phyloP scores from a whole-genome alignment of 768 basidiomycete genomes.

The Serendipita indica region DNA sequence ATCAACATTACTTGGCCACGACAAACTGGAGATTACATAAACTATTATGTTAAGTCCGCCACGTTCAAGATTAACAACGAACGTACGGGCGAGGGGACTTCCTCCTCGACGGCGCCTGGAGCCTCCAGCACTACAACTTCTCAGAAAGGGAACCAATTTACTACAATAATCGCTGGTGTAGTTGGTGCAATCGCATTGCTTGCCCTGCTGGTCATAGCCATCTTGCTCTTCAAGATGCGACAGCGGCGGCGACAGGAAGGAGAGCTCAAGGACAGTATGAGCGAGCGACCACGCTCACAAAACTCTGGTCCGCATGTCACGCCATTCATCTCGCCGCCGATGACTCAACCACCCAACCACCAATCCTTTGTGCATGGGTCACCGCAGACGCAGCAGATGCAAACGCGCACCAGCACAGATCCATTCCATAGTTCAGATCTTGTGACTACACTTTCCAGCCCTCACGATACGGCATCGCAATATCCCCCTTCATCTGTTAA shows the following conservation, averaged over 20 bases:
- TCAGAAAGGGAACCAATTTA: not conserved
- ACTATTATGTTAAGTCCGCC: not conserved
- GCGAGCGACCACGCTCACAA: too few relatives aligned
- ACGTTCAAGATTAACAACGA: not conserved
- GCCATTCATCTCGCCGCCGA: too few relatives aligned
- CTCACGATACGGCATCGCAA: too few relatives aligned
- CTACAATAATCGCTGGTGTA: not conserved
- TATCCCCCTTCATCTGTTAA: too few relatives aligned
- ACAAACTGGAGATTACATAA: not conserved
- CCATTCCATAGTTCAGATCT: too few relatives aligned
- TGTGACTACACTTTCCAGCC: too few relatives aligned
- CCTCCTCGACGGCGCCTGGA: not conserved
- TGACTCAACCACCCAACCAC: too few relatives aligned
- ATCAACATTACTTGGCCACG: not conserved
- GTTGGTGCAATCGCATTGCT: not conserved
- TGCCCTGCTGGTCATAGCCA: not conserved
- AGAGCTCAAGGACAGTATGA: too few relatives aligned
- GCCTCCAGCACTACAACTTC: not conserved
- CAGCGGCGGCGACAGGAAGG: not conserved
- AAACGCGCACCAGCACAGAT: too few relatives aligned
- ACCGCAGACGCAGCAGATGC: too few relatives aligned
- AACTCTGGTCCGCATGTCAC: too few relatives aligned
- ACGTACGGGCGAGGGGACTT: not conserved
- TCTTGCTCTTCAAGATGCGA: not conserved
- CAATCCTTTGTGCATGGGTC: too few relatives aligned